A percentile compares a stretch with the other conserved stretches of the same genome.
phyloP scores from a whole-genome alignment of 345 rosid species.

The Hypericum perforatum region DNA sequence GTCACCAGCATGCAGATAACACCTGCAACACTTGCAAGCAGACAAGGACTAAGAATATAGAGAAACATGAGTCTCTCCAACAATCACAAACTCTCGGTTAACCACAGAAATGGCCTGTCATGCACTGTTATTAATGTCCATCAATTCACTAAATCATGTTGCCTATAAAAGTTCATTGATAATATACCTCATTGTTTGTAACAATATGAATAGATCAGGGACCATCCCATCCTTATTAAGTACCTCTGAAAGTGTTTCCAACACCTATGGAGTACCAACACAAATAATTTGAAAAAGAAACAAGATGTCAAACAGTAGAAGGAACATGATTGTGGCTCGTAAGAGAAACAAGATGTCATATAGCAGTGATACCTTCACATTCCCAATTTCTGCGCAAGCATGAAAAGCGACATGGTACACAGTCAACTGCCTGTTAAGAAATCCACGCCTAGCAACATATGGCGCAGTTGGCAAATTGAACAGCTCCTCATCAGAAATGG shows the following conservation, averaged over 20 bases:
- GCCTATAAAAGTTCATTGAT: neutral
- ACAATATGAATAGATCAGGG: conserved; percentile 52
- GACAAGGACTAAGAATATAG: neutral
- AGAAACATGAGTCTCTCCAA: neutral
- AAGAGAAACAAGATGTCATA: conserved; percentile 8
- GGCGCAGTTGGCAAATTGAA: conserved; percentile 82
- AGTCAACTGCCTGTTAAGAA: conserved; percentile 48
- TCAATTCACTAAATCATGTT: neutral
- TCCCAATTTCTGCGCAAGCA: conserved; percentile 73
- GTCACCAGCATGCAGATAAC: conserved; percentile 68
- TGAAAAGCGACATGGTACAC: conserved; percentile 74
- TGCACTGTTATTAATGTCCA: neutral
- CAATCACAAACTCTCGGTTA: no score
- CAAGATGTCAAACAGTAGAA: neutral
- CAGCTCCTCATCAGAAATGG: conserved; percentile 75
- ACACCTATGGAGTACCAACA: conserved; percentile 37
- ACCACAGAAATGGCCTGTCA: no score
- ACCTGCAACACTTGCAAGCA: conserved; percentile 63
- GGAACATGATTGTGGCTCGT: neutral
- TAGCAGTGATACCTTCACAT: conserved; percentile 49
- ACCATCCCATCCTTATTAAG: conserved; percentile 52
- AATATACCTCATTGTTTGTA: conserved; percentile 64
- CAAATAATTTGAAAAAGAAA: conserved; percentile 1
- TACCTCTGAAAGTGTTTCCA: conserved; percentile 68
- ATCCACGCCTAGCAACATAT: conserved; percentile 46